These are phyloP conservation scores for Coemansia sp. DNA, from an alignment of 192 early-diverging fungal species.

Conservation along the genomic window DNA sequence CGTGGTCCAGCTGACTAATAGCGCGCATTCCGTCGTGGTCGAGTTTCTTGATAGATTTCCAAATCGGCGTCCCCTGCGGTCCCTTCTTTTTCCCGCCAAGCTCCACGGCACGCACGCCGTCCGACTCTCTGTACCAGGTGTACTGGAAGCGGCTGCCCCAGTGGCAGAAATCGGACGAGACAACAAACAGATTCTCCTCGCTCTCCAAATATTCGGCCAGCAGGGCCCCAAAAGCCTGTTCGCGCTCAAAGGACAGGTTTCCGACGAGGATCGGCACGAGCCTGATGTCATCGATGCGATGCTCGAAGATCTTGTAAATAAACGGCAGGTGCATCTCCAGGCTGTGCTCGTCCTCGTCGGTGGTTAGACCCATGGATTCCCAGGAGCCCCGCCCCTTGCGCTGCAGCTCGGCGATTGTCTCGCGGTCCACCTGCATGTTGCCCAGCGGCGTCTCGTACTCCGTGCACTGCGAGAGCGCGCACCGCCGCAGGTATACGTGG, in stretches of 20 bases:
- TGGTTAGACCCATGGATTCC: constrained; percentile 59
- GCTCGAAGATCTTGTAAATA: constrained; percentile 78
- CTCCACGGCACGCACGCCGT: constrained; percentile 3
- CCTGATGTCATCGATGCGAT: constrained; percentile 56
- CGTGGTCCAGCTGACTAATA: constrained; percentile 65
- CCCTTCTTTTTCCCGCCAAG: constrained; percentile 7
- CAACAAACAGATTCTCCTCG: constrained; percentile 77
- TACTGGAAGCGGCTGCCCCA: constrained; percentile 90
- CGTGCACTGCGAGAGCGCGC: constrained; percentile 72
- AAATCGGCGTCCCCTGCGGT: constrained; percentile 57
- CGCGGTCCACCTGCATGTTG: constrained; percentile 67
- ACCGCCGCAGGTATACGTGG: constrained; percentile 77
- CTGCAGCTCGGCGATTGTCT: constrained; percentile 60
- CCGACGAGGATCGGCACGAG: constrained; percentile 94
- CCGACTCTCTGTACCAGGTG: constrained; percentile 60
- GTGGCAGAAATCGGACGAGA: constrained; percentile 99
- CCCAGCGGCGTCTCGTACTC: constrained; percentile 90
- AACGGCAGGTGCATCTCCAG: constrained; percentile 98
- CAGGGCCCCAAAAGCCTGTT: constrained; percentile 68
- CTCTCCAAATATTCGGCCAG: constrained; percentile 74
- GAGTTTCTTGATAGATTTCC: constrained; percentile 73
- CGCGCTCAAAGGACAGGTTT: constrained; percentile 57
- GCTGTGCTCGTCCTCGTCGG: constrained; percentile 95
- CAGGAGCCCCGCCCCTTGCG: constrained; percentile 62
- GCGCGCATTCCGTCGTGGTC: constrained; percentile 81